Evolutionary conservation across 768 basidiomycete genomes (phyloP).

Genomic region (Boletus patriciae): DNA sequence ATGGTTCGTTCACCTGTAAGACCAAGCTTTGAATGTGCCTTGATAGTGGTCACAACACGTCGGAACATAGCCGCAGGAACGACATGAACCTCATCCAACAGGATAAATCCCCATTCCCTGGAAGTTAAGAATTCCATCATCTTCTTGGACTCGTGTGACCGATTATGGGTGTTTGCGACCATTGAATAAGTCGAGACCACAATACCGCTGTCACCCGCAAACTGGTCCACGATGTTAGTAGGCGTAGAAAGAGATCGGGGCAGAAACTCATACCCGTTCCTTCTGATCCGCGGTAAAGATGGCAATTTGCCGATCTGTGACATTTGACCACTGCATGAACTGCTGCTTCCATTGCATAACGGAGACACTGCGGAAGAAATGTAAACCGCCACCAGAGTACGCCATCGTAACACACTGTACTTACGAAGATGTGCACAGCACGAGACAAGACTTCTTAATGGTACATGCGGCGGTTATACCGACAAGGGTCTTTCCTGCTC

Average conservation of each 20-base stretch:
- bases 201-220: conserved; percentile 95
- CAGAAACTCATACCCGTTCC: conserved; percentile 67
- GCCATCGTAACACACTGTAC: conserved; percentile 32
- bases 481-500: conserved; percentile 97
- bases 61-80: conserved; percentile 99
- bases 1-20: conserved; percentile 70
- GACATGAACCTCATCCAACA: conserved; percentile 98
- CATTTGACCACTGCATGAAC: conserved; percentile 98
- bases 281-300: conserved; percentile 98
- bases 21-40: conserved; percentile 97
- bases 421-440: conserved; percentile 96
- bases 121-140: conserved; percentile 99
- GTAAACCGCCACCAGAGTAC: conserved; percentile 5
- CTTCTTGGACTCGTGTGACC: conserved; percentile 98
- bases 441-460: conserved; percentile 97
- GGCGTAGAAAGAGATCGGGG: not conserved
- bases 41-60: conserved; percentile 95
- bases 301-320: conserved; percentile 94
- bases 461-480: conserved; percentile 99
- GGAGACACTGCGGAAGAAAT: conserved; percentile 56
- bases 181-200: conserved; percentile 99
- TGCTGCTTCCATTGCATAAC: conserved; percentile 99
- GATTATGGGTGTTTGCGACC: conserved; percentile 98
- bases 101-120: conserved; percentile 98
- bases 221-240: conserved; percentile 48